phyloP scores from a whole-genome alignment of 768 basidiomycete species.

The Inosperma sp. region DNA sequence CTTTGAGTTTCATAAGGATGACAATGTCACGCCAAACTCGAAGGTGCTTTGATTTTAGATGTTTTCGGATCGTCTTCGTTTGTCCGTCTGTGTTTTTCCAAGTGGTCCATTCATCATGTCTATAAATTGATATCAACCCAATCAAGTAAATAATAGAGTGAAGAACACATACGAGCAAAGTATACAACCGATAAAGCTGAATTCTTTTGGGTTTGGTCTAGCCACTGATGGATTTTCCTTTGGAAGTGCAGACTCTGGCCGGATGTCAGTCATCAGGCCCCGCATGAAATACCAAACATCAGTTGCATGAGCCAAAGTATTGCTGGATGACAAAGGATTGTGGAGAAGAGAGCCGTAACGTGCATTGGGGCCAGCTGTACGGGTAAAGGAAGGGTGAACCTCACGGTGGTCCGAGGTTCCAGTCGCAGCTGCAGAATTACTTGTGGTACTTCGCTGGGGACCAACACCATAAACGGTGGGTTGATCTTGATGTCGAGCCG shows the following conservation, averaged over 20 bases:
- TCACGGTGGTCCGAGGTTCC: too few relatives aligned
- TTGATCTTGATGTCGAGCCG: too few relatives aligned
- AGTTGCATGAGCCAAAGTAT: too few relatives aligned
- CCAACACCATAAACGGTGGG: too few relatives aligned
- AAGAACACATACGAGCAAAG: constrained; percentile 26
- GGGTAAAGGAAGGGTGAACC: too few relatives aligned
- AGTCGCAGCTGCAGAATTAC: too few relatives aligned
- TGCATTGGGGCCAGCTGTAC: too few relatives aligned
- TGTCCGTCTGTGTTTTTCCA: constrained; percentile 21
- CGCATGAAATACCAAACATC: constrained; percentile 16
- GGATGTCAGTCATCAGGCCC: not conserved
- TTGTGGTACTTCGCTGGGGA: too few relatives aligned
- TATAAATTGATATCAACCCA: not conserved
- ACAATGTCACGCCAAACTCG: constrained; percentile 10
- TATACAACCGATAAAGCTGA: constrained; percentile 5
- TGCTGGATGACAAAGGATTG: too few relatives aligned
- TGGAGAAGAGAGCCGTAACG: too few relatives aligned
- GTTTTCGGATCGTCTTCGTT: constrained; percentile 16
- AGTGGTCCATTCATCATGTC: constrained; percentile 8
- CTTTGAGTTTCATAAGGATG: constrained; percentile 15
- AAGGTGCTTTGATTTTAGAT: constrained; percentile 17
- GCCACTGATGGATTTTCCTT: too few relatives aligned
- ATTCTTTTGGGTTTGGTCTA: constrained; percentile 5
- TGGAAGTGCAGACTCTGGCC: not conserved
- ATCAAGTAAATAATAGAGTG: not conserved